Conservation (phyloP, 805 yeast genomes). For the Allodekkera sacchari region DNA sequence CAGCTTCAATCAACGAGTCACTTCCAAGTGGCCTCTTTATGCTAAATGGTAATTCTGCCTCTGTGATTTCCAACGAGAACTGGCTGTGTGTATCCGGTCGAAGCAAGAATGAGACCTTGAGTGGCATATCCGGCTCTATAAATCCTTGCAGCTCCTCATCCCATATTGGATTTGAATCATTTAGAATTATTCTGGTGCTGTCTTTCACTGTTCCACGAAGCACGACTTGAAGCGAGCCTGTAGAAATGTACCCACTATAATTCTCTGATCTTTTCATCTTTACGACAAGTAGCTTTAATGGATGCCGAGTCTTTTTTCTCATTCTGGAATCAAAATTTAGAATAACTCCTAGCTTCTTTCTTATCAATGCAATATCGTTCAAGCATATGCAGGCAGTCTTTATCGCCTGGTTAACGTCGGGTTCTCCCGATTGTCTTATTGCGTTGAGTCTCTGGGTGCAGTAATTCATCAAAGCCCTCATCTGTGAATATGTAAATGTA, state of each 20-base stretch:
- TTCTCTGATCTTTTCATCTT: slow-evolving; percentile 21
- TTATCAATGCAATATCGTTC: slow-evolving; percentile 4
- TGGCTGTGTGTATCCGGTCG: neutral
- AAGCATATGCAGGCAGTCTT: no score
- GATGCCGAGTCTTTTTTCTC: neutral
- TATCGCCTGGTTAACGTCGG: no score
- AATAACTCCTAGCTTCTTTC: slow-evolving; percentile 10
- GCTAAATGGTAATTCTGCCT: slow-evolving; percentile 10
- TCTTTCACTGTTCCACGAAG: slow-evolving; percentile 17
- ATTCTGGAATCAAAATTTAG: slow-evolving; percentile 6
- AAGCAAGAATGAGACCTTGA: neutral
- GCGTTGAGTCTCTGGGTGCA: no score
- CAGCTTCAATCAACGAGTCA: slow-evolving; percentile 14
- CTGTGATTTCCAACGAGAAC: slow-evolving; percentile 10
- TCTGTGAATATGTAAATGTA: no score
- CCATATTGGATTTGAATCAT: slow-evolving; percentile 70
- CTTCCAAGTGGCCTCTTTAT: slow-evolving; percentile 6
- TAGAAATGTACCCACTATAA: slow-evolving; percentile 21
- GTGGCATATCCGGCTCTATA: slow-evolving; percentile 5
- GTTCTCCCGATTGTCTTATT: no score
- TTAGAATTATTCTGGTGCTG: slow-evolving; percentile 56
- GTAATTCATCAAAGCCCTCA: no score
- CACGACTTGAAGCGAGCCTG: slow-evolving; percentile 16
- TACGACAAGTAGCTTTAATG: slow-evolving; percentile 16
- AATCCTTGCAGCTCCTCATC: slow-evolving; percentile 70